Conservation (phyloP, 208 protist species). For the Tritrichomonas foetus region DNA sequence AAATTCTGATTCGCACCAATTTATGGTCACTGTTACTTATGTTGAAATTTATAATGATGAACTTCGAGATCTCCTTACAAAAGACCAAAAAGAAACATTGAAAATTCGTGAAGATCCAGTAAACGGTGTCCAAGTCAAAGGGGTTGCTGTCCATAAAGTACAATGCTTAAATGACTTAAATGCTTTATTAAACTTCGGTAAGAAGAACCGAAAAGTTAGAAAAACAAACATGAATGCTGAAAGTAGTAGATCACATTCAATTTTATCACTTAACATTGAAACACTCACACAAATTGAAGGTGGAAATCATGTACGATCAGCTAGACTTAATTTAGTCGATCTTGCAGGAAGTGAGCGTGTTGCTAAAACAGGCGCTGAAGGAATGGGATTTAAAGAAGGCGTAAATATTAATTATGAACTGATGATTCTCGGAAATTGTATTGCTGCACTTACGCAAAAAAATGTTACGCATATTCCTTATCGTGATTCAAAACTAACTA, state of each 20-base stretch:
- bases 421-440: slow-evolving; percentile 16
- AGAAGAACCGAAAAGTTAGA: slow-evolving; percentile 42
- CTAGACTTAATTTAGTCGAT: slow-evolving; percentile 64
- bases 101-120: slow-evolving; percentile 24
- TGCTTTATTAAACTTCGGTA: background rate
- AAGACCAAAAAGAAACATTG: slow-evolving; percentile 1
- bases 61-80: slow-evolving; percentile 53
- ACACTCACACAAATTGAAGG: slow-evolving; percentile 44
- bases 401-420: slow-evolving; percentile 26
- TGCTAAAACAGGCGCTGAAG: slow-evolving; percentile 36
- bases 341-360: slow-evolving; percentile 59
- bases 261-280: slow-evolving; percentile 57
- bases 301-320: slow-evolving; percentile 39
- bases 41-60: slow-evolving; percentile 63
- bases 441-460: background rate
- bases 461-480: slow-evolving; percentile 41
- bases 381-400: background rate
- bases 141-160: background rate
- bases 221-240: slow-evolving; percentile 51
- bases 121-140: slow-evolving; percentile 13
- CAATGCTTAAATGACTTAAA: background rate
- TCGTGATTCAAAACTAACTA: slow-evolving; percentile 46
- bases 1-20: slow-evolving; percentile 40
- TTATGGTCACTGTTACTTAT: slow-evolving; percentile 49
- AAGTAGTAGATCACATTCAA: slow-evolving; percentile 50